Evolutionary conservation across 495 filamentous ascomycete species (phyloP), one percentile per base, ranked within the genome.

Genomic region (Xylaria bambusicola): DNA sequence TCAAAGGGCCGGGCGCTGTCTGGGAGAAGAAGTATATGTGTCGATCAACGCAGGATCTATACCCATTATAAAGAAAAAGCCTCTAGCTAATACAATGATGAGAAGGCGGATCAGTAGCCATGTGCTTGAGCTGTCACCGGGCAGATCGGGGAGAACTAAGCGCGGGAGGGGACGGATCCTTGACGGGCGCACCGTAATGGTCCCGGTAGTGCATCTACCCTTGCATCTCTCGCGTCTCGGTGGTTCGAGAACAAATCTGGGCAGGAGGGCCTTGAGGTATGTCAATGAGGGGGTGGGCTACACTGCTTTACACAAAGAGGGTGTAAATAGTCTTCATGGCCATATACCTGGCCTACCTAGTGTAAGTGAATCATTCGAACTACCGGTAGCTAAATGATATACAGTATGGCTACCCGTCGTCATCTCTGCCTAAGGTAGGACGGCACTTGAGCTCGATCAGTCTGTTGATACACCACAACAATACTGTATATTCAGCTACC

Each of bases 1-100:
- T 33, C 29, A 33, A n/a, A n/a, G n/a, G n/a, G n/a, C 45, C 17
- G 24, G 42, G 15, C 15, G 17, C 27, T n/a, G n/a, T 31, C 48
- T 21, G 29, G 9, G 46, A 7, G n/a, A 23, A 23, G 17, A 36
- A 42, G 20, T 21, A 40, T 17, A 50, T 17, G 55, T 18, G 55
- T 24, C 23, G 55, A 42, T 58, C 55, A 41, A 42, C 45, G 45
- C 45, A 48, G 55, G n/a, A 58, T 42, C 46, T 44, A 36, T n/a
- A n/a, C n/a, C n/a, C n/a, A n/a, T n/a, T n/a, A n/a, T n/a, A n/a
- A n/a, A n/a, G n/a, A n/a, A n/a, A n/a, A n/a, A n/a, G n/a, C n/a
- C n/a, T n/a, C n/a, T n/a, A n/a, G n/a, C n/a, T n/a, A n/a, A n/a
- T n/a, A n/a, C n/a, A n/a, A n/a, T n/a, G n/a, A n/a, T n/a, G n/a